Conservation (phyloP, 1,284 basidiomycete genomes). For the Hypsizygus ulmarius region DNA sequence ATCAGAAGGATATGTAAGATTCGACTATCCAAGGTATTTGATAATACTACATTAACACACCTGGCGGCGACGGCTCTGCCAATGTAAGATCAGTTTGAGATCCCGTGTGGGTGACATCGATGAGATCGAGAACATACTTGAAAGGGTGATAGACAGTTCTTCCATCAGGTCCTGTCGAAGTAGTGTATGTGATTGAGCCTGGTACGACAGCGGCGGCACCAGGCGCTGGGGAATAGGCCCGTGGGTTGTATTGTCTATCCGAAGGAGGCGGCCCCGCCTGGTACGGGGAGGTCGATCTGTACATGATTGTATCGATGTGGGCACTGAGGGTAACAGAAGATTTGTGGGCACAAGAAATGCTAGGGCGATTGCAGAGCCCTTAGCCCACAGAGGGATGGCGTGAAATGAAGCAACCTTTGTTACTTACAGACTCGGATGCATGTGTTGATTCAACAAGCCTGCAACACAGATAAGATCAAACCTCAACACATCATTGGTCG, state of each 20-base stretch:
- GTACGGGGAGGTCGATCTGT: slow-evolving; percentile 29
- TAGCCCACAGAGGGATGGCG: slow-evolving; percentile 3
- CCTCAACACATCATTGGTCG: too few relatives aligned
- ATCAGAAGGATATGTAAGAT: slow-evolving; percentile 26
- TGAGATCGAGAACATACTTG: slow-evolving; percentile 45
- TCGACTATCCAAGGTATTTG: slow-evolving; percentile 5
- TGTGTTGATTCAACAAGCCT: neutral
- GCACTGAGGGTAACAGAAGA: neutral
- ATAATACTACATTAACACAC: slow-evolving; percentile 33
- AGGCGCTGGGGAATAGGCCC: slow-evolving; percentile 15
- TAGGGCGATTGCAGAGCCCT: slow-evolving; percentile 8
- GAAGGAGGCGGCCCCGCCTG: slow-evolving; percentile 23
- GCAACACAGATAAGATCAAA: neutral
- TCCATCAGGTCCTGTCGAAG: slow-evolving; percentile 57
- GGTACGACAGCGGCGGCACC: slow-evolving; percentile 32
- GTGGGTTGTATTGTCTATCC: slow-evolving; percentile 17
- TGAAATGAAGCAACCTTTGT: neutral
- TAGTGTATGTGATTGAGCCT: slow-evolving; percentile 69
- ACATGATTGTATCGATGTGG: neutral
- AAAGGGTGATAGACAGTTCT: slow-evolving; percentile 63
- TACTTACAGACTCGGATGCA: neutral
- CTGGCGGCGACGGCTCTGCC: slow-evolving; percentile 65
- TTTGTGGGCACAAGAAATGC: neutral
- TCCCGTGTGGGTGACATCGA: slow-evolving; percentile 7
- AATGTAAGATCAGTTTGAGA: slow-evolving; percentile 21